These are phyloP conservation scores for Chytriomyces sp. DNA, from an alignment of 192 early-diverging fungal species.

Conservation along the genomic window DNA sequence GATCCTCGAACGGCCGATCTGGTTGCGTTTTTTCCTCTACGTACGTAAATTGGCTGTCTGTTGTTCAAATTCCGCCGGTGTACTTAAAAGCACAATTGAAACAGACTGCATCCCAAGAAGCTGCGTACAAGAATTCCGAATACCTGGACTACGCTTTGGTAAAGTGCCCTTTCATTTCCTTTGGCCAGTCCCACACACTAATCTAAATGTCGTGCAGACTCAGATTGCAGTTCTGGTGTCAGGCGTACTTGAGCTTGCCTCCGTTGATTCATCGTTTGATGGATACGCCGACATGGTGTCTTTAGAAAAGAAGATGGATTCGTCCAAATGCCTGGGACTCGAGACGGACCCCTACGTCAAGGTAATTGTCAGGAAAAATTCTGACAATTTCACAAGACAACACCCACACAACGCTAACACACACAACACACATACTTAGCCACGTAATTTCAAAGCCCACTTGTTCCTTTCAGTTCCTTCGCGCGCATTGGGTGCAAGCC, in stretches of 20 bases:
- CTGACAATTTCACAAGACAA: background rate
- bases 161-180: background rate
- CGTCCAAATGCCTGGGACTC: background rate
- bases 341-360: background rate
- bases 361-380: too few relatives aligned
- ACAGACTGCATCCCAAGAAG: background rate
- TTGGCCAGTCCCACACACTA: background rate
- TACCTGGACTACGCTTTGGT: background rate
- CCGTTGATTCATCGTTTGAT: background rate
- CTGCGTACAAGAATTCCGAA: background rate
- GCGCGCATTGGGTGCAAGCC: background rate
- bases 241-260: background rate
- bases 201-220: background rate
- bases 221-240: background rate
- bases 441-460: background rate
- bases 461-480: constrained; percentile 5
- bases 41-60: background rate
- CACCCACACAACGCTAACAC: background rate
- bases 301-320: background rate
- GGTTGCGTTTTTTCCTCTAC: constrained; percentile 12
- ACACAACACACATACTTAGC: background rate
- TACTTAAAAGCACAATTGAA: background rate
- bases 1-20: constrained; percentile 9
- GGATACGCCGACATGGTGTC: background rate
- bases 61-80: background rate